Base-by-base conservation (phyloP, 805 yeast genomes). In the Candida pseudofarinosa region DNA sequence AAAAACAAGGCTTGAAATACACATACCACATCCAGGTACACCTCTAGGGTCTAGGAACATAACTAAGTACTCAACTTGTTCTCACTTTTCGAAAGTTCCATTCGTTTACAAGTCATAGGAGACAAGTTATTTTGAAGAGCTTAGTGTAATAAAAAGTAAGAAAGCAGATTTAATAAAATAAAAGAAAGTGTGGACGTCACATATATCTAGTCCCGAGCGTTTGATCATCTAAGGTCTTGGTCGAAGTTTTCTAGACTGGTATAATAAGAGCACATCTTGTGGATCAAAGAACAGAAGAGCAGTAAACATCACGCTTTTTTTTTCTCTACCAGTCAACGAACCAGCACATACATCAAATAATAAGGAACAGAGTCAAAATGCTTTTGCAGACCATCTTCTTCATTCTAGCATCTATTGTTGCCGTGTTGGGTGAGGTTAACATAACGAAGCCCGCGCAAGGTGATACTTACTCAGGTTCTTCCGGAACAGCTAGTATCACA, bases 391-490 rank as follows among this genome's bases (percentile, higher is more conserved):
- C 7, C 7, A 32, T 32, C 15, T 32, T 32, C 6, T 8, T 32
- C 15, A n/a, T 32, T 15, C 17, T 32, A n/a, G 17, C 39, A 26
- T 26, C 39, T 16, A 28, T 23, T 14, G 39, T 38, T 35, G 38
- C 34, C 32, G 70, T 55, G n/a, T 37, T 49, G 12, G 83, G 78
- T 2, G 84, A 79, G 54, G 74, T 81, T 33, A 56, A 62, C 3
- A 51, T 81, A 38, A 49, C 67, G 4, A 36, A 65, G 1, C 83
- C 85, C 2, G 47, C 46, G 2, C 42, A 57, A 6, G 80, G 76
- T 20, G 55, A 55, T 19, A 37, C 67, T 1, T 77, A 42, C 49
- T 52, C 69, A 3, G 82, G 62, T 2, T 52, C 65, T 3, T 66
- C 64, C 17, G 73, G 74, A 2, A 32, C 51, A 7, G 69, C 54